phyloP scores from a whole-genome alignment of 2,329 filamentous ascomycete species.

The Diaporthe sp. region DNA sequence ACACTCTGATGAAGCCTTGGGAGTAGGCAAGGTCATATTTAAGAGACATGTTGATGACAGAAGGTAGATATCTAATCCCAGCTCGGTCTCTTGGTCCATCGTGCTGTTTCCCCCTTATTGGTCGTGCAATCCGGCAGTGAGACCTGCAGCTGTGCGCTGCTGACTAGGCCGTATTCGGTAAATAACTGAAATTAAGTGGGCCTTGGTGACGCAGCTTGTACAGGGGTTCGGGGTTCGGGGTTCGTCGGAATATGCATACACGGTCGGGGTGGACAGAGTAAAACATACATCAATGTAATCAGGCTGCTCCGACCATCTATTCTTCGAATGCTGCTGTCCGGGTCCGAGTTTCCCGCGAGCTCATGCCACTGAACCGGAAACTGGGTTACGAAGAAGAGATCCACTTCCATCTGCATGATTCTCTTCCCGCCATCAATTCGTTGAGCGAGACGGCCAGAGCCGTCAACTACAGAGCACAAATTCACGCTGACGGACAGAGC shows the following conservation, averaged over 20 bases:
- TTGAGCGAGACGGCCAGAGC: not conserved
- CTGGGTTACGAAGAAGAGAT: not conserved
- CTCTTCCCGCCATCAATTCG: not conserved
- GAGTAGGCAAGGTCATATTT: not conserved
- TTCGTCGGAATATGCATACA: too few relatives aligned
- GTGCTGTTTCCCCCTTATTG: too few relatives aligned
- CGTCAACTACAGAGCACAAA: not conserved
- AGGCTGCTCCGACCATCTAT: not conserved
- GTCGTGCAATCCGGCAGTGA: not conserved
- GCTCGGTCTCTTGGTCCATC: not conserved
- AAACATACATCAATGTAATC: not conserved
- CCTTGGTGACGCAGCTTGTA: not conserved
- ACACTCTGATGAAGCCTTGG: slow-evolving; percentile 9
- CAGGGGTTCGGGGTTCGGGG: not conserved
- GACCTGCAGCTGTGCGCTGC: not conserved
- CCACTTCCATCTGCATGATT: not conserved
- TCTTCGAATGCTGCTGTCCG: not conserved
- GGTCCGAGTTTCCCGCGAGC: not conserved
- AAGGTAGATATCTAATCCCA: not conserved
- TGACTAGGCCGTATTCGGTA: not conserved
- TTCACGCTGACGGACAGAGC: not conserved
- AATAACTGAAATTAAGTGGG: slow-evolving; percentile 7
- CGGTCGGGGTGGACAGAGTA: not conserved
- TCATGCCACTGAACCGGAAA: not conserved
- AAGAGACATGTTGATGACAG: not conserved